Conservation (phyloP, 768 basidiomycete species). For the Suillus sp. region DNA sequence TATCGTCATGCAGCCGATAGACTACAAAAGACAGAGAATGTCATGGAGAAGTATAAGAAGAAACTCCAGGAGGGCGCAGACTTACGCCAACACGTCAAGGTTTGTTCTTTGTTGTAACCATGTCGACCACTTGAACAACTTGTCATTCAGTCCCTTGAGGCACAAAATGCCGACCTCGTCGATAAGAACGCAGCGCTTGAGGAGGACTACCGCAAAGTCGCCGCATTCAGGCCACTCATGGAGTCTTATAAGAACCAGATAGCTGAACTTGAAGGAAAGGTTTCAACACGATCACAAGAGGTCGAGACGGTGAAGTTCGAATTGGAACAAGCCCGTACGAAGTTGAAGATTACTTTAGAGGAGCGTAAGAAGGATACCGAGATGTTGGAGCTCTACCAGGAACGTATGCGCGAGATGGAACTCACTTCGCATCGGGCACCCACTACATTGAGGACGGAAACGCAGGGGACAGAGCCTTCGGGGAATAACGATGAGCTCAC, state of each 20-base stretch:
- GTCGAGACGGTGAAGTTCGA: slow-evolving; percentile 73
- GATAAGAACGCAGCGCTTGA: slow-evolving; percentile 92
- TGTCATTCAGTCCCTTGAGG: slow-evolving; percentile 71
- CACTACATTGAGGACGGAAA: slow-evolving; percentile 28
- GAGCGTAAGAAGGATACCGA: slow-evolving; percentile 82
- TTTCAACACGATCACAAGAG: slow-evolving; percentile 66
- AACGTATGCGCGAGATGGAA: slow-evolving; percentile 88
- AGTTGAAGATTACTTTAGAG: slow-evolving; percentile 64
- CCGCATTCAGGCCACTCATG: slow-evolving; percentile 84
- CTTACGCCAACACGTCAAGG: slow-evolving; percentile 83
- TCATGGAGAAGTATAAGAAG: slow-evolving; percentile 98
- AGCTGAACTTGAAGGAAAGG: slow-evolving; percentile 74
- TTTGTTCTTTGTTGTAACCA: slow-evolving; percentile 33
- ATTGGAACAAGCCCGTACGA: slow-evolving; percentile 72
- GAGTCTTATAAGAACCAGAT: slow-evolving; percentile 92
- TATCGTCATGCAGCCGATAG: slow-evolving; percentile 92
- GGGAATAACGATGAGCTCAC: slow-evolving; percentile 34
- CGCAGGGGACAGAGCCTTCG: slow-evolving; percentile 19
- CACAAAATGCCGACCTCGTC: slow-evolving; percentile 89
- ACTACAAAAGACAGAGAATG: slow-evolving; percentile 92
- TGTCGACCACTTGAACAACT: slow-evolving; percentile 5
- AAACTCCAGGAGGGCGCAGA: slow-evolving; percentile 95
- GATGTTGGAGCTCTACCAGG: slow-evolving; percentile 86
- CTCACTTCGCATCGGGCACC: slow-evolving; percentile 56
- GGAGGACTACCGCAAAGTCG: slow-evolving; percentile 86